phyloP scores from a whole-genome alignment of 2,329 filamentous ascomycete genomes.

The Stenocarpella maydis region DNA sequence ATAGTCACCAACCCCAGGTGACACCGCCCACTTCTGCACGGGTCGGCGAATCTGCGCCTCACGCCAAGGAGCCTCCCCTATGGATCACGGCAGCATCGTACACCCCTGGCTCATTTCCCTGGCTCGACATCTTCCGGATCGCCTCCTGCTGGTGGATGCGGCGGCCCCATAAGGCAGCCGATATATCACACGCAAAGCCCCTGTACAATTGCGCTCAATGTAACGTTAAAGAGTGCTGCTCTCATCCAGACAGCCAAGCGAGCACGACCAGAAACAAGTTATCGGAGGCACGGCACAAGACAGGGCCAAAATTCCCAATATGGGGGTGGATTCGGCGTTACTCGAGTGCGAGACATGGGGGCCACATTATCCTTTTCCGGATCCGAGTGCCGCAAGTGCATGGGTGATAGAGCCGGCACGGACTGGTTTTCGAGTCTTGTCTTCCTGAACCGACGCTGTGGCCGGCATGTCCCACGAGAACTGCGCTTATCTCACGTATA shows the following conservation, averaged over 20 bases:
- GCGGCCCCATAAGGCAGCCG: constrained; percentile 19
- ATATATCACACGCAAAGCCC: neutral
- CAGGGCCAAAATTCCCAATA: neutral
- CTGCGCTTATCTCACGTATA: neutral
- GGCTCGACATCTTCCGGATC: constrained; percentile 5
- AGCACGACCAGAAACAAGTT: neutral
- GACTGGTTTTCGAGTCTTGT: neutral
- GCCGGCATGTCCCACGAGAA: neutral
- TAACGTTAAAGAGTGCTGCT: neutral
- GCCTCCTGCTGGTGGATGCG: constrained; percentile 6
- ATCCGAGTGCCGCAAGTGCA: neutral
- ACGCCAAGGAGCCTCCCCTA: constrained; percentile 18
- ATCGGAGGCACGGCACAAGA: neutral
- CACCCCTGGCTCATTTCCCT: constrained; percentile 25
- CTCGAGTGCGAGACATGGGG: constrained; percentile 3
- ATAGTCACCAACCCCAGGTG: constrained; percentile 3
- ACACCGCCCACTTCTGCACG: neutral
- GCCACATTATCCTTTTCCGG: constrained; percentile 3
- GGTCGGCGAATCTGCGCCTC: constrained; percentile 12
- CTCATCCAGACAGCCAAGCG: neutral
- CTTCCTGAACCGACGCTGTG: neutral
- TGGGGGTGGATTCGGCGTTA: neutral
- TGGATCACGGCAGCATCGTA: constrained; percentile 4
- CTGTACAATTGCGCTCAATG: neutral
- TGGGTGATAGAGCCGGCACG: neutral